Conservation (phyloP, 192 early-diverging fungal species). For the Chytriomyces sp. region DNA sequence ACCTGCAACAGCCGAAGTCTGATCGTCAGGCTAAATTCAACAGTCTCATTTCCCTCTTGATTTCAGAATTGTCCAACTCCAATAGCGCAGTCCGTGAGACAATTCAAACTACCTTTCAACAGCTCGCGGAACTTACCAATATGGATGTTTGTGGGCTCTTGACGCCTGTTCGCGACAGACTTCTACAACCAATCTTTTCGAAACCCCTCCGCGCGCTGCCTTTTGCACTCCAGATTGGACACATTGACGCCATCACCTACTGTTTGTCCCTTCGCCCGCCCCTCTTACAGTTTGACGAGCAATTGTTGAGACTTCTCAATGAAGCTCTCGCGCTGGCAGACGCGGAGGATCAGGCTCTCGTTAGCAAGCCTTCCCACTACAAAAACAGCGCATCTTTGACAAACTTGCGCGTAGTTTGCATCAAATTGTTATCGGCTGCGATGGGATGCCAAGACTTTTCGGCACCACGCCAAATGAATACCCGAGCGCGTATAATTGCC, state of each 20-base stretch:
- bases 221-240: slow-evolving; percentile 95
- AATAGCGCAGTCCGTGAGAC: slow-evolving; percentile 86
- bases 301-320: slow-evolving; percentile 82
- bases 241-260: slow-evolving; percentile 98
- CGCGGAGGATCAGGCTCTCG: slow-evolving; percentile 95
- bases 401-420: slow-evolving; percentile 93
- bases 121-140: slow-evolving; percentile 78
- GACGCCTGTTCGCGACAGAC: slow-evolving; percentile 76
- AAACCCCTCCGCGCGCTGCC: slow-evolving; percentile 96
- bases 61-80: slow-evolving; percentile 89
- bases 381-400: slow-evolving; percentile 81
- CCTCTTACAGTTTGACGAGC: slow-evolving; percentile 87
- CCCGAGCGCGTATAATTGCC: slow-evolving; percentile 86
- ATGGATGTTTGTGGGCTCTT: slow-evolving; percentile 84
- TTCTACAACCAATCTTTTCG: slow-evolving; percentile 91
- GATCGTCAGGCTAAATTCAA: slow-evolving; percentile 66
- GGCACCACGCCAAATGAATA: slow-evolving; percentile 70
- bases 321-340: slow-evolving; percentile 94
- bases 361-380: slow-evolving; percentile 77
- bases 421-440: slow-evolving; percentile 91
- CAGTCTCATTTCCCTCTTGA: slow-evolving; percentile 75
- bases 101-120: slow-evolving; percentile 77
- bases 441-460: slow-evolving; percentile 85
- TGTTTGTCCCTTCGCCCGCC: slow-evolving; percentile 87
- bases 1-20: background rate